Evolutionary conservation across 2,329 filamentous ascomycete genomes (phyloP).

Genomic region (Neocatenulostroma microsporum): DNA sequence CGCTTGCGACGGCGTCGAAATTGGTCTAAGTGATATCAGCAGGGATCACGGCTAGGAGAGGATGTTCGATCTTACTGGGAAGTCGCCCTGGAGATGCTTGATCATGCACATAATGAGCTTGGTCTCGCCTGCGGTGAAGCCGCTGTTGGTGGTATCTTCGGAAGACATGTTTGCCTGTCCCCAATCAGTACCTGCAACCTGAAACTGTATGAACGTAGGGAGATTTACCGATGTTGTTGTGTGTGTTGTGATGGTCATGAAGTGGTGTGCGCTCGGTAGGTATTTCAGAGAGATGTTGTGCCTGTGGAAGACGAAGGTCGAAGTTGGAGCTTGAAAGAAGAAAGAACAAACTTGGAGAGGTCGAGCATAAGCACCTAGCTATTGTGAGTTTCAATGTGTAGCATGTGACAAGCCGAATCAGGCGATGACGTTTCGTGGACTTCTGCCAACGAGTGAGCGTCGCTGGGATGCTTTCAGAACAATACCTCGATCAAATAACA

Average conservation of each 20-base stretch:
- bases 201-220: background rate
- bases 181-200: background rate
- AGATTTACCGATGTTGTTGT: background rate
- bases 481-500: no score
- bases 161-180: constrained; percentile 5
- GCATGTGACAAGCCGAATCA: no score
- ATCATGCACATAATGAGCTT: constrained; percentile 20
- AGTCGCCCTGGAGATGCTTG: constrained; percentile 19
- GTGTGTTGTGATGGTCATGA: no score
- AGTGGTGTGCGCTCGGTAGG: no score
- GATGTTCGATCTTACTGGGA: constrained; percentile 13
- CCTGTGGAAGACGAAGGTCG: no score
- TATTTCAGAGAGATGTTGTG: background rate
- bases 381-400: no score
- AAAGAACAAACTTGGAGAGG: no score
- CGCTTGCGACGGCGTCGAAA: constrained; percentile 18
- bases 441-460: no score
- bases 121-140: constrained; percentile 18
- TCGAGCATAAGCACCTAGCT: no score
- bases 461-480: no score
- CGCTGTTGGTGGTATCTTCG: constrained; percentile 5
- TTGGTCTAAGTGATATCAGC: constrained; percentile 14
- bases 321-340: no score
- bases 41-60: background rate
- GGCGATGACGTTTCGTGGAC: no score